Percentiles rank a stretch among this genome's conserved stretches.
These are phyloP conservation scores for Xylaria sp. DNA, from an alignment of 2,329 filamentous ascomycete genomes.

Conservation along the genomic window DNA sequence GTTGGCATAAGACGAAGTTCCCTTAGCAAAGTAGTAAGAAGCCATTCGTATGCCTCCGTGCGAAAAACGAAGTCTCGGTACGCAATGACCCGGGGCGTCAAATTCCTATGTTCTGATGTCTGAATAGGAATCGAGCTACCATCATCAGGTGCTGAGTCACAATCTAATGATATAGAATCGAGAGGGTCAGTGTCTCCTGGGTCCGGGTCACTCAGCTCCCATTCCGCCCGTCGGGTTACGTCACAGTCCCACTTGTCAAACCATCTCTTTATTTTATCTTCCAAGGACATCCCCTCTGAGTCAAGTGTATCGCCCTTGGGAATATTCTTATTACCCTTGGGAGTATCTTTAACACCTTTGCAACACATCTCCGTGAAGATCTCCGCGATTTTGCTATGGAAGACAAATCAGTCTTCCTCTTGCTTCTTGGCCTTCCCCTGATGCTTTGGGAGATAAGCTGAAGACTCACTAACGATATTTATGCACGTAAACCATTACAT, in stretches of 20 bases:
- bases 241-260: not conserved
- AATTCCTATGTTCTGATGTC: not conserved
- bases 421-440: not conserved
- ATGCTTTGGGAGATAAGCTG: not conserved
- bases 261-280: not conserved
- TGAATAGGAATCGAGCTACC: not conserved
- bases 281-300: not conserved
- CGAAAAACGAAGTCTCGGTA: slow-evolving; percentile 15
- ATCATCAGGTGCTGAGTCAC: not conserved
- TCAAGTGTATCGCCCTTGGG: not conserved
- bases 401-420: not conserved
- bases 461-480: not conserved
- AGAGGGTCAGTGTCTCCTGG: not conserved
- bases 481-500: slow-evolving; percentile 2
- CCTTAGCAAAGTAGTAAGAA: not conserved
- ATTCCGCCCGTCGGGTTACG: not conserved
- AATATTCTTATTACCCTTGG: too few relatives aligned
- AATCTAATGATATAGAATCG: not conserved
- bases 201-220: not conserved
- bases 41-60: slow-evolving; percentile 6
- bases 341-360: not conserved
- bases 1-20: not conserved
- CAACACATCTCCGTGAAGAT: not conserved
- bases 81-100: not conserved
- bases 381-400: not conserved